Conservation (phyloP, 306 rosid species). For the Lathyrus aphaca region DNA sequence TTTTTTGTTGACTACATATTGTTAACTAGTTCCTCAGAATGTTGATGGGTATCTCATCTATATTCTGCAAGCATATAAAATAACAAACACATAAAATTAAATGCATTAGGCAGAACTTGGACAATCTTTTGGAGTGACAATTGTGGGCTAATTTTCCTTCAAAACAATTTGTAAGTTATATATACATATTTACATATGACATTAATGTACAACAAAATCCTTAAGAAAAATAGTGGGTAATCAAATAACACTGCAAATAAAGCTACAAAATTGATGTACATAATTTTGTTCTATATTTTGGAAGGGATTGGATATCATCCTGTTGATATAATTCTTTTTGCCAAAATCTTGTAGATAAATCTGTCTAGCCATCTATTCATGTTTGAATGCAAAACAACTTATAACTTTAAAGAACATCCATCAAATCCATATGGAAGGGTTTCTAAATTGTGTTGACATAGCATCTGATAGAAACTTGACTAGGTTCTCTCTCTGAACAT, state of each 20-base stretch:
- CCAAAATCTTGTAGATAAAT: background rate
- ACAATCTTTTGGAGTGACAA: conserved; percentile 4
- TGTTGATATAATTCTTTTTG: background rate
- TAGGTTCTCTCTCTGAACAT: conserved; percentile 59
- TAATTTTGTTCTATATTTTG: conserved; percentile 12
- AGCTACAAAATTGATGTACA: conserved; percentile 41
- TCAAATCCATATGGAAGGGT: conserved; percentile 79
- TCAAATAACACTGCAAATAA: conserved; percentile 38
- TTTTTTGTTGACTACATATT: conserved; percentile 31
- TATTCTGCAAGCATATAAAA: conserved; percentile 5
- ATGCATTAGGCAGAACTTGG: conserved; percentile 16
- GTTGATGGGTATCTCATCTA: conserved; percentile 26
- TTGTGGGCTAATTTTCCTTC: conserved; percentile 12
- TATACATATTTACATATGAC: conserved; percentile 38
- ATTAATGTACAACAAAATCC: conserved; percentile 14
- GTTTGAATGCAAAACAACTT: conserved; percentile 28
- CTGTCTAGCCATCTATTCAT: background rate
- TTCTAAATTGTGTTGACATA: conserved; percentile 76
- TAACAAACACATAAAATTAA: conserved; percentile 4
- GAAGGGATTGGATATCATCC: background rate
- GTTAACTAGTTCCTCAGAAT: conserved; percentile 24
- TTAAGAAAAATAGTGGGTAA: background rate
- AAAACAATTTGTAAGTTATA: too few species aligned
- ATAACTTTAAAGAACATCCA: conserved; percentile 14
- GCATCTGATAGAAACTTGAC: conserved; percentile 74